These are phyloP conservation scores for Saitozyma sp. DNA, from an alignment of 768 basidiomycete genomes.

Conservation along the genomic window DNA sequence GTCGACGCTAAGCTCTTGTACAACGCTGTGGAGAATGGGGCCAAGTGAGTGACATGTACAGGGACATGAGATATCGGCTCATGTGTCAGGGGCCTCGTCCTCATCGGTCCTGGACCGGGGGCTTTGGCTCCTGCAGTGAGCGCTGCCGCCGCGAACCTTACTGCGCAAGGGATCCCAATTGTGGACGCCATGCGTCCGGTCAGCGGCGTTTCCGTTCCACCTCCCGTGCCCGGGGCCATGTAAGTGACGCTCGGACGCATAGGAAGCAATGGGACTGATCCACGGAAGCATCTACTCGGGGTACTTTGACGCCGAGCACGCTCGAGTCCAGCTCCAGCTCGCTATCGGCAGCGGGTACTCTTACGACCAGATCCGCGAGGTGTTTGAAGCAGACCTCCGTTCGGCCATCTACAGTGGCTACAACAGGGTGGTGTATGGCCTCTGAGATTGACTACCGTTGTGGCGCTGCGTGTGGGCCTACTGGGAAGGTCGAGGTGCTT, in stretches of 20 bases:
- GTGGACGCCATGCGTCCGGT: constrained; percentile 23
- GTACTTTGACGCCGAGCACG: constrained; percentile 35
- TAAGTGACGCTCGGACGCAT: no score
- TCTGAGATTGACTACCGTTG: no score
- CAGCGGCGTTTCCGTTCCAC: constrained; percentile 20
- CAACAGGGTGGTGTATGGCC: no score
- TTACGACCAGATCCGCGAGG: constrained; percentile 6
- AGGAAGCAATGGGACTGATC: constrained; percentile 9
- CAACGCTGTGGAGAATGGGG: constrained; percentile 23
- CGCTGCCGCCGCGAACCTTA: constrained; percentile 8
- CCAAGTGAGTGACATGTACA: constrained; percentile 6
- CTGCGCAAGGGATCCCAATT: constrained; percentile 26
- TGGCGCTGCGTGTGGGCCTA: no score
- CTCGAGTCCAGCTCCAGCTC: constrained; percentile 36
- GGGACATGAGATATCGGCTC: no score
- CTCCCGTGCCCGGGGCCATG: no score
- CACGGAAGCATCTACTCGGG: constrained; percentile 29
- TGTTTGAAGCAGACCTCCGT: constrained; percentile 6
- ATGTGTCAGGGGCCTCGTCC: constrained; percentile 23
- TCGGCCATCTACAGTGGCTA: not conserved
- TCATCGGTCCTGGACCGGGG: constrained; percentile 37
- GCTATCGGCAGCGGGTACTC: constrained; percentile 24
- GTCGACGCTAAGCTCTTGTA: constrained; percentile 7
- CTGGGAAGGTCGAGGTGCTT: no score
- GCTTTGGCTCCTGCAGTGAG: constrained; percentile 13